Conservation (phyloP, 192 early-diverging fungal species). For the Backusella westeae region DNA sequence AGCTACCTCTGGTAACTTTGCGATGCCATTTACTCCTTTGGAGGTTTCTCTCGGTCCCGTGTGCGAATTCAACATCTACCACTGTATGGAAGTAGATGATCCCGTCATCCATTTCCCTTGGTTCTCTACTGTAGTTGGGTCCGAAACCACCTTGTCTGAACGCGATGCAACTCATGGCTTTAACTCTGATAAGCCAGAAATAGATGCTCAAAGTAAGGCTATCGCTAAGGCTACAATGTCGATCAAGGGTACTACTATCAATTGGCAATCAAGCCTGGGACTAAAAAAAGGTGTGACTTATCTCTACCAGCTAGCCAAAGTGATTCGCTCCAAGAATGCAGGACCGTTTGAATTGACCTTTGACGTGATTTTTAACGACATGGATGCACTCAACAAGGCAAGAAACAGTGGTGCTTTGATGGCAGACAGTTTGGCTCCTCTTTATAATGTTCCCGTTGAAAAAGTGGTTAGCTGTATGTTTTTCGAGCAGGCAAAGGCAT, state of each 20-base stretch:
- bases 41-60: conserved; percentile 10
- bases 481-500: conserved; percentile 20
- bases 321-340: conserved; percentile 21
- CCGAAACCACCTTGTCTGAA: neutral
- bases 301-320: neutral
- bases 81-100: conserved; percentile 19
- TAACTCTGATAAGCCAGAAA: neutral
- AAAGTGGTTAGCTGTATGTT: conserved; percentile 13
- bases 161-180: neutral
- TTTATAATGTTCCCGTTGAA: conserved; percentile 12
- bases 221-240: neutral
- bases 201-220: neutral
- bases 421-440: neutral
- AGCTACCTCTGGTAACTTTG: conserved; percentile 22
- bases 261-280: neutral
- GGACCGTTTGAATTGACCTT: conserved; percentile 23
- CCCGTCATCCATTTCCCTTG: conserved; percentile 1
- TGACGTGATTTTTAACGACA: conserved; percentile 16
- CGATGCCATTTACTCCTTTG: conserved; percentile 15
- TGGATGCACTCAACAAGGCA: neutral
- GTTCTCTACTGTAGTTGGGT: neutral
- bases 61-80: conserved; percentile 18
- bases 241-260: neutral
- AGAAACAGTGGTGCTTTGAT: neutral
- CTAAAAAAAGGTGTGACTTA: conserved; percentile 6